A percentile compares a stretch with the other conserved stretches of the same genome.
Evolutionary conservation across 768 basidiomycete genomes (phyloP).

Genomic region (Gautieria morchelliformis): DNA sequence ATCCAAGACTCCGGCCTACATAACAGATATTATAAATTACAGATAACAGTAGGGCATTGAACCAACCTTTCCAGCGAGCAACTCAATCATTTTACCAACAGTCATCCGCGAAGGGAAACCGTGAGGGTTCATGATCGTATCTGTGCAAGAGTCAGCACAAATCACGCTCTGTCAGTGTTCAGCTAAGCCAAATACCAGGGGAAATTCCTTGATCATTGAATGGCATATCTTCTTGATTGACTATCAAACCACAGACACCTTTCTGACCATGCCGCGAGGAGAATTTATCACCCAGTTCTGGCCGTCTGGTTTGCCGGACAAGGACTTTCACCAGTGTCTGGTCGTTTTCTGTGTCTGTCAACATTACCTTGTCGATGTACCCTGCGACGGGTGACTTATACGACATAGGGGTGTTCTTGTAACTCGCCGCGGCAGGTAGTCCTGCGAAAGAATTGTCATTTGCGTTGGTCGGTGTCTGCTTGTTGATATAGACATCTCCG

Average conservation of each 20-base stretch:
- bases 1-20: constrained; percentile 78
- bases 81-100: constrained; percentile 99
- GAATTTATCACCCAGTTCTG: constrained; percentile 98
- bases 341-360: constrained; percentile 94
- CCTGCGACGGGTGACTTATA: constrained; percentile 93
- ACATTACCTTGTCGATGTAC: constrained; percentile 95
- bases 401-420: constrained; percentile 85
- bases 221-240: constrained; percentile 98
- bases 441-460: constrained; percentile 84
- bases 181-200: constrained; percentile 47
- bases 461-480: constrained; percentile 92
- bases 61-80: constrained; percentile 86
- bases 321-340: constrained; percentile 95
- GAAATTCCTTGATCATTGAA: constrained; percentile 97
- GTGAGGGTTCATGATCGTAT: constrained; percentile 99
- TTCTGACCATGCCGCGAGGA: constrained; percentile 98
- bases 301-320: constrained; percentile 91
- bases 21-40: constrained; percentile 7
- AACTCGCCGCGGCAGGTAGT: constrained; percentile 66
- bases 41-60: not conserved
- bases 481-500: constrained; percentile 92
- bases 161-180: not conserved
- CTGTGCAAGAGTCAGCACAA: constrained; percentile 29
- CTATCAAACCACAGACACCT: constrained; percentile 96
- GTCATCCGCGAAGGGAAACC: constrained; percentile 99